Conservation (phyloP, 768 basidiomycete species). For the Kwoniella botswanensis region DNA sequence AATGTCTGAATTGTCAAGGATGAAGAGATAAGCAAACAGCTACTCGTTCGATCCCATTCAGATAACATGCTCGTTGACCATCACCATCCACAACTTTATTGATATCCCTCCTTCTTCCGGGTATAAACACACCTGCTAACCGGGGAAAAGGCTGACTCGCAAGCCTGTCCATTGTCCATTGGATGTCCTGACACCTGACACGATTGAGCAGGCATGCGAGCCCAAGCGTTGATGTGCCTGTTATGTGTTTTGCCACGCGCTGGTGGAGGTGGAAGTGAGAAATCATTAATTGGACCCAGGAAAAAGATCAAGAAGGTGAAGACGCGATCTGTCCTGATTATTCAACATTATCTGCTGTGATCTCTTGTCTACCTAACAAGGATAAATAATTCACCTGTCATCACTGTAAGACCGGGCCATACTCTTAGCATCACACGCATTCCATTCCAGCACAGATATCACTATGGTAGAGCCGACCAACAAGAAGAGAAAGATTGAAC, state of each 20-base stretch:
- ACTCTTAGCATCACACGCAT: no score
- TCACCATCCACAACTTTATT: background rate
- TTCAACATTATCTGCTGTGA: background rate
- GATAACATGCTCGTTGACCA: background rate
- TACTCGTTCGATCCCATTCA: background rate
- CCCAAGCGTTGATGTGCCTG: conserved; percentile 2
- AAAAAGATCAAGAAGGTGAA: background rate
- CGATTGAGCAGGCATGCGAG: background rate
- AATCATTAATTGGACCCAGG: background rate
- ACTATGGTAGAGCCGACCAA: conserved; percentile 37
- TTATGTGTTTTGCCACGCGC: conserved; percentile 17
- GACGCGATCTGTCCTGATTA: conserved; percentile 12
- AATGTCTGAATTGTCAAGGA: no score
- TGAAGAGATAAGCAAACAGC: no score
- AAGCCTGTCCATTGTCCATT: background rate
- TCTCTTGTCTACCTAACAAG: no score
- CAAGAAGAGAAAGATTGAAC: conserved; percentile 46
- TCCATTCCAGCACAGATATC: background rate
- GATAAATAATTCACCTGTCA: no score
- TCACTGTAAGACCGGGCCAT: no score
- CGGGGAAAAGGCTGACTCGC: background rate
- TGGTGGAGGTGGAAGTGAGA: conserved; percentile 13
- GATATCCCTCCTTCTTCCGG: background rate
- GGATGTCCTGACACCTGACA: background rate
- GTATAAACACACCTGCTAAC: background rate